These are phyloP conservation scores for Sugiyamaella grinbergsii DNA, from an alignment of 1,139 yeast species.

Conservation along the genomic window DNA sequence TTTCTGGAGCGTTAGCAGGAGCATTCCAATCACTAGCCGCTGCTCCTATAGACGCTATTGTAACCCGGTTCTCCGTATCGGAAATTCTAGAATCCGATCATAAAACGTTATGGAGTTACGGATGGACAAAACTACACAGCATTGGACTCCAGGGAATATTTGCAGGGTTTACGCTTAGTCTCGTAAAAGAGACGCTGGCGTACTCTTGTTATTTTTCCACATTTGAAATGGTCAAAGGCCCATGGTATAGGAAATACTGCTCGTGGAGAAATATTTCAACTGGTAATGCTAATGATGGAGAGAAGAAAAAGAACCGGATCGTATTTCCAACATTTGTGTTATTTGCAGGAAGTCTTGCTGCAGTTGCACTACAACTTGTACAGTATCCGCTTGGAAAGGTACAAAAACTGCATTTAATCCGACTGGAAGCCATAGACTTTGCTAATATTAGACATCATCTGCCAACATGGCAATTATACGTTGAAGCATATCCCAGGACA, in stretches of 20 bases:
- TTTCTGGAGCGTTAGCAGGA: conserved; percentile 86
- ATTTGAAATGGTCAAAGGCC: conserved; percentile 73
- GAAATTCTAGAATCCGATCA: conserved; percentile 71
- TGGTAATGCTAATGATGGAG: conserved; percentile 21
- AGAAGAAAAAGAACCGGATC: conserved; percentile 43
- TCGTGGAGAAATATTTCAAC: conserved; percentile 23
- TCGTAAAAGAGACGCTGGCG: conserved; percentile 79
- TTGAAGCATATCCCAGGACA: conserved; percentile 75
- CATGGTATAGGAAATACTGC: conserved; percentile 32
- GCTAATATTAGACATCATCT: conserved; percentile 20
- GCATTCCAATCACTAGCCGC: conserved; percentile 86
- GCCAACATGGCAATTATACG: conserved; percentile 36
- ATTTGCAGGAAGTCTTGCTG: conserved; percentile 89
- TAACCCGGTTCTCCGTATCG: conserved; percentile 74
- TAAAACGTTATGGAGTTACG: conserved; percentile 76
- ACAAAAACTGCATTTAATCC: conserved; percentile 75
- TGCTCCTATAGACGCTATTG: conserved; percentile 91
- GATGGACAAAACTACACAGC: conserved; percentile 64
- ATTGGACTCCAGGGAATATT: conserved; percentile 84
- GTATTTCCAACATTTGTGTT: conserved; percentile 72
- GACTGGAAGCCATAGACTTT: conserved; percentile 74
- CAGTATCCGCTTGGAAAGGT: conserved; percentile 83
- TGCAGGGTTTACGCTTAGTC: conserved; percentile 80
- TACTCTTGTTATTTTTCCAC: conserved; percentile 85
- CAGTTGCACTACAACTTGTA: conserved; percentile 69